phyloP scores from a whole-genome alignment of 352 stramenopile species.

The Globisporangium paddicum region DNA sequence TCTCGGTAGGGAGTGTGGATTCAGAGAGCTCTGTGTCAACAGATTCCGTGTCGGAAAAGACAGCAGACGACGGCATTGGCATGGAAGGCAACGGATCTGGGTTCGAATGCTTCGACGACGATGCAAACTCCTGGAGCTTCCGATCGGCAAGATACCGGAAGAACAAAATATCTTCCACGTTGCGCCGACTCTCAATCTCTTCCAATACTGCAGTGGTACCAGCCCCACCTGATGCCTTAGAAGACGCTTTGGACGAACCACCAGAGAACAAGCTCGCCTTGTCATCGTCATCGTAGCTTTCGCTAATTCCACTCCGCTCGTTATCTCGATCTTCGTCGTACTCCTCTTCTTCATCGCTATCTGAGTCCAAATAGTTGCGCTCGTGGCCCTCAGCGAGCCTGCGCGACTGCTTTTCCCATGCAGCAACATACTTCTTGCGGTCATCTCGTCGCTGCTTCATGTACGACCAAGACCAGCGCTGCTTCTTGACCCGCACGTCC shows the following conservation, averaged over 20 bases:
- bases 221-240: not conserved
- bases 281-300: conserved; percentile 2
- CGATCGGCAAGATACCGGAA: conserved; percentile 80
- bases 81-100: conserved; percentile 19
- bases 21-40: conserved; percentile 77
- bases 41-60: conserved; percentile 71
- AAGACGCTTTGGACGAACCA: conserved; percentile 3
- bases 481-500: conserved; percentile 57
- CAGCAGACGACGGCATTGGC: conserved; percentile 38
- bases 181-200: conserved; percentile 67
- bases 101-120: conserved; percentile 16
- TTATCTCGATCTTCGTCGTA: conserved; percentile 6
- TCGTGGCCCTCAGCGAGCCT: conserved; percentile 23
- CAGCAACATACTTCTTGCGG: conserved; percentile 58
- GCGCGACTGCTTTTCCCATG: conserved; percentile 47
- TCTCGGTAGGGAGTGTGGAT: conserved; percentile 61
- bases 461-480: conserved; percentile 76
- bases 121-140: conserved; percentile 22
- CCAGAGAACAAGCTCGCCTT: conserved; percentile 3
- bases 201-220: conserved; percentile 31
- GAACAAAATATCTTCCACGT: conserved; percentile 79
- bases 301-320: conserved; percentile 5
- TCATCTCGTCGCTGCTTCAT: conserved; percentile 82
- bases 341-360: conserved; percentile 61
- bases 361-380: conserved; percentile 32